Percentiles rank a stretch among this genome's conserved stretches.
These are phyloP conservation scores for Mycena haematopus DNA, from an alignment of 768 basidiomycete genomes.

Conservation along the genomic window DNA sequence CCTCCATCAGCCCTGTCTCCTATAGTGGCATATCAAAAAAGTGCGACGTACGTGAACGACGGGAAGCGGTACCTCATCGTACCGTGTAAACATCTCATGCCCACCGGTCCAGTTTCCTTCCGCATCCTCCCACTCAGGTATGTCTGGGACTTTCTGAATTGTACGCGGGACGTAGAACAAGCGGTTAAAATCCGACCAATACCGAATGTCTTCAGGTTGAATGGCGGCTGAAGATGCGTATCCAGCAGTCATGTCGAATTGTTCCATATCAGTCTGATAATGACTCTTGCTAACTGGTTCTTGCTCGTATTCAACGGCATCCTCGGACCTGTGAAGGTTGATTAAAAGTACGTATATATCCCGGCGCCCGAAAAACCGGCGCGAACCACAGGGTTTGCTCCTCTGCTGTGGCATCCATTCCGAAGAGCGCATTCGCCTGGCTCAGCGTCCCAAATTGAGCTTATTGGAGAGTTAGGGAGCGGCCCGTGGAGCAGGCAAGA, in stretches of 20 bases:
- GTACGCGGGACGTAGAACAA: conserved; percentile 70
- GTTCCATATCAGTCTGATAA: conserved; percentile 56
- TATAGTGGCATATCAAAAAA: conserved; percentile 34
- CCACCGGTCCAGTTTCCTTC: conserved; percentile 65
- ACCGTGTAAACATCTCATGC: conserved; percentile 55
- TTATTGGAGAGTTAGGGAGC: conserved; percentile 33
- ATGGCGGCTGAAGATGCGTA: conserved; percentile 11
- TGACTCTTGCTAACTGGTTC: conserved; percentile 57
- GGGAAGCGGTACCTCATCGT: conserved; percentile 54
- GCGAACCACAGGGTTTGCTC: conserved; percentile 22
- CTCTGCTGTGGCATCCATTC: conserved; percentile 35
- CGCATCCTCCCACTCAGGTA: conserved; percentile 57
- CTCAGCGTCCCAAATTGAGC: conserved; percentile 72
- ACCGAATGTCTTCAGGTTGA: conserved; percentile 47
- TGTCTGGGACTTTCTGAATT: conserved; percentile 67
- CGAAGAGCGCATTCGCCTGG: conserved; percentile 47
- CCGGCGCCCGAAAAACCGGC: conserved; percentile 19
- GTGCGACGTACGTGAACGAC: background rate
- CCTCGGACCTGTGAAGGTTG: conserved; percentile 19
- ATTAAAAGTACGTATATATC: conserved; percentile 8
- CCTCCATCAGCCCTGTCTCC: conserved; percentile 74
- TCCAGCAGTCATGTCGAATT: conserved; percentile 30
- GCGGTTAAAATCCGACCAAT: conserved; percentile 75
- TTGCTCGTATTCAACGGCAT: conserved; percentile 56
- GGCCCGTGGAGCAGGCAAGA: conserved; percentile 7